A percentile compares a stretch with the other conserved stretches of the same genome.
Conservation (phyloP, 2,329 filamentous ascomycete species). For the Lecanicillium sp. region DNA sequence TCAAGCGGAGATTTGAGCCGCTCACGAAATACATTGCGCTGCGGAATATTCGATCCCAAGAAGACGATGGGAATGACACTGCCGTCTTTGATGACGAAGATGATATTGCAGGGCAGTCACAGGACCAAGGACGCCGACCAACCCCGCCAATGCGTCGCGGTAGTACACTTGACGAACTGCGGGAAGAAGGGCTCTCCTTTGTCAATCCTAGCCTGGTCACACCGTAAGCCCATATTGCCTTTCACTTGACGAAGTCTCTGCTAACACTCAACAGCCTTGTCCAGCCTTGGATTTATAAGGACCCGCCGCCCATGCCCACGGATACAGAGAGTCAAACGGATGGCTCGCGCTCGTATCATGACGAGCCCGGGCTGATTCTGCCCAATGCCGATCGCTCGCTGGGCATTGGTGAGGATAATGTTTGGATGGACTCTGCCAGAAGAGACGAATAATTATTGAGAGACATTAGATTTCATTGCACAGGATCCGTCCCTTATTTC, state of each 20-base stretch:
- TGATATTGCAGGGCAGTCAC: slow-evolving; percentile 24
- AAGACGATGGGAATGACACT: slow-evolving; percentile 28
- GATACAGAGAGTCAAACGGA: slow-evolving; percentile 19
- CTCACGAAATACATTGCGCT: slow-evolving; percentile 89
- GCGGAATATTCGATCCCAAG: slow-evolving; percentile 62
- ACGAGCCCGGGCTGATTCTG: slow-evolving; percentile 20
- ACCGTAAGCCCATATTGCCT: slow-evolving; percentile 40
- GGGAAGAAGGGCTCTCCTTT: slow-evolving; percentile 62
- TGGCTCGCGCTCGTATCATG: slow-evolving; percentile 9
- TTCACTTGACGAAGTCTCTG: background rate
- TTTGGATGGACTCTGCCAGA: slow-evolving; percentile 22
- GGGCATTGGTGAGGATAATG: slow-evolving; percentile 31
- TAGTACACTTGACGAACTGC: slow-evolving; percentile 64
- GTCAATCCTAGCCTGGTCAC: slow-evolving; percentile 67
- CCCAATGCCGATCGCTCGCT: slow-evolving; percentile 26
- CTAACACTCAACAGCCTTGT: slow-evolving; percentile 42
- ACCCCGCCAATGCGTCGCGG: slow-evolving; percentile 40
- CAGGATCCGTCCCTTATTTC: too few relatives aligned
- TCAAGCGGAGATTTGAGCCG: slow-evolving; percentile 72
- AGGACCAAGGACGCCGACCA: slow-evolving; percentile 23
- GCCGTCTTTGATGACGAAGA: slow-evolving; percentile 32
- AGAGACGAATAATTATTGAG: too few relatives aligned
- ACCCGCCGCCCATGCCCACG: slow-evolving; percentile 35
- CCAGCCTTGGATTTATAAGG: slow-evolving; percentile 60
- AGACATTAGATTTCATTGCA: too few relatives aligned